Conservation (phyloP, 2,329 filamentous ascomycete genomes). For the Cladosporium sphaerospermum region DNA sequence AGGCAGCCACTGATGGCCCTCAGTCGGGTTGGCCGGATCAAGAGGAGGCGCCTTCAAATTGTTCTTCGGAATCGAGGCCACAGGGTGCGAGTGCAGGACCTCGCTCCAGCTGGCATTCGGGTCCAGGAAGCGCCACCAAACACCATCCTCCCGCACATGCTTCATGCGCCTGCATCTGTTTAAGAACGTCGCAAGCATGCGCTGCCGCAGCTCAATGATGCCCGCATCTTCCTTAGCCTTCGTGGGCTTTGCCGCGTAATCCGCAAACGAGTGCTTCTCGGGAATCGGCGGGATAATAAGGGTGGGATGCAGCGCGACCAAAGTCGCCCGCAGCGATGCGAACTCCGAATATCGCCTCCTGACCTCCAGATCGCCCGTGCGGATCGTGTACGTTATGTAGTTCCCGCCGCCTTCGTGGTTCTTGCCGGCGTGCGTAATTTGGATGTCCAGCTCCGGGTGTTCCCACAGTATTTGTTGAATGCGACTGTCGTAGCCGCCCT, state of each 20-base stretch:
- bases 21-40: slow-evolving; percentile 84
- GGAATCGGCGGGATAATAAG: slow-evolving; percentile 94
- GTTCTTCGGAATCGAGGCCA: slow-evolving; percentile 87
- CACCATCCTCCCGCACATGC: slow-evolving; percentile 82
- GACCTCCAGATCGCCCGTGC: slow-evolving; percentile 91
- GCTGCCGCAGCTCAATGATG: slow-evolving; percentile 93
- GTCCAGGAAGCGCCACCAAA: slow-evolving; percentile 96
- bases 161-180: slow-evolving; percentile 93
- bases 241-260: slow-evolving; percentile 95
- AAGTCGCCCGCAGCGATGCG: slow-evolving; percentile 77
- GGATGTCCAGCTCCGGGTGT: slow-evolving; percentile 79
- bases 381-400: slow-evolving; percentile 96
- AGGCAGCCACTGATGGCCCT: slow-evolving; percentile 81
- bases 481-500: slow-evolving; percentile 85
- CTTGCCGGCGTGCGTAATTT: slow-evolving; percentile 94
- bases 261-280: slow-evolving; percentile 97
- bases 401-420: slow-evolving; percentile 84
- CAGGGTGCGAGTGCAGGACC: slow-evolving; percentile 86
- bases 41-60: slow-evolving; percentile 92
- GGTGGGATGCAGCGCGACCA: slow-evolving; percentile 88
- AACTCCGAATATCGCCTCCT: slow-evolving; percentile 95
- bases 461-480: slow-evolving; percentile 98
- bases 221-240: slow-evolving; percentile 96
- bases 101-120: slow-evolving; percentile 97
- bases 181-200: slow-evolving; percentile 92